These are phyloP conservation scores for Lotmaria passim DNA, from an alignment of 208 protist species.

Conservation along the genomic window DNA sequence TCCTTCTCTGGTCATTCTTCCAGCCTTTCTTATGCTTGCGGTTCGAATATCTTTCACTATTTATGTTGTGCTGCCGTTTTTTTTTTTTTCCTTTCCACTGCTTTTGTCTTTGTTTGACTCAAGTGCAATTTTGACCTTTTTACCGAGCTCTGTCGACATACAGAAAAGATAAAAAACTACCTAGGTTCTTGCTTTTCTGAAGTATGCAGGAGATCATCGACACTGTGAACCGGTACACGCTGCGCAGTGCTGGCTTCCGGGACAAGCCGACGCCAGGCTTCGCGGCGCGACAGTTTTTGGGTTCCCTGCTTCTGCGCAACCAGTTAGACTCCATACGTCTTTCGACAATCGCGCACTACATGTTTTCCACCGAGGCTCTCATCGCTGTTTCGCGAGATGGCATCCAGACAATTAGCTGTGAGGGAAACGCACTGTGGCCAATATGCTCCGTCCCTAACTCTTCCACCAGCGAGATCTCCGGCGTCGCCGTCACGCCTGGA, in stretches of 20 bases:
- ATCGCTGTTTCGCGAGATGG: conserved; percentile 68
- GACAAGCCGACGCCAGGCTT: conserved; percentile 43
- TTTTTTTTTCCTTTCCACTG: neutral
- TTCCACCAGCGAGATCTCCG: conserved; percentile 58
- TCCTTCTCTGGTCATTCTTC: neutral
- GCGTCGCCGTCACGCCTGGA: conserved; percentile 41
- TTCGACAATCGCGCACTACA: conserved; percentile 53
- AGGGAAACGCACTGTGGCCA: conserved; percentile 47
- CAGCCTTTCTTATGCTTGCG: neutral
- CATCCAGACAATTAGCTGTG: conserved; percentile 65
- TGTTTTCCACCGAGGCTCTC: conserved; percentile 64
- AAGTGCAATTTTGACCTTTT: no score
- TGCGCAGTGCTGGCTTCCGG: conserved; percentile 29
- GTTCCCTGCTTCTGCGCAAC: conserved; percentile 40
- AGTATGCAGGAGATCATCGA: conserved; percentile 74
- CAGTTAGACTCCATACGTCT: conserved; percentile 59
- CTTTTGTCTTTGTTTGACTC: neutral
- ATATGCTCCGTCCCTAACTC: conserved; percentile 34
- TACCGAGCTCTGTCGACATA: no score
- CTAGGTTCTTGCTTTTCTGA: conserved; percentile 4
- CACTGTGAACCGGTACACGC: conserved; percentile 62
- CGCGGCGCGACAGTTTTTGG: conserved; percentile 57
- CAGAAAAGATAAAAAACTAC: neutral
- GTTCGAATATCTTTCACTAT: no score
- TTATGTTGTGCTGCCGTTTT: no score